Evolutionary conservation across 345 rosid species (phyloP).

Genomic region (Jatropha curcas): DNA sequence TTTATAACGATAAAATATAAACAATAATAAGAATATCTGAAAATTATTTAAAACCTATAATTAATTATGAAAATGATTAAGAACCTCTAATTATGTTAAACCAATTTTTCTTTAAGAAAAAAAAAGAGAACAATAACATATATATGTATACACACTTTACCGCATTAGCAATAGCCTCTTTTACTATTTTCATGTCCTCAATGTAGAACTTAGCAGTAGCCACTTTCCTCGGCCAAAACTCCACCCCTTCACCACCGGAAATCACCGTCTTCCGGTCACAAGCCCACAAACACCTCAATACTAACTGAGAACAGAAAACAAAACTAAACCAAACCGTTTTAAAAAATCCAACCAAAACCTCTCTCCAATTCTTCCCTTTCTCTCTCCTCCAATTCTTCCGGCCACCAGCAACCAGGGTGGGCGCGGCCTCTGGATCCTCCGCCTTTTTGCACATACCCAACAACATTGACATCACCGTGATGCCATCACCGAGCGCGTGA

Average conservation of each 20-base stretch:
- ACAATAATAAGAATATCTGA: no score
- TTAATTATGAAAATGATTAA: no score
- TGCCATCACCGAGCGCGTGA: constrained; percentile 63
- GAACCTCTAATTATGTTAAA: no score
- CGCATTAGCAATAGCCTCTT: constrained; percentile 39
- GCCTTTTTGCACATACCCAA: constrained; percentile 40
- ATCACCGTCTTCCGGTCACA: constrained; percentile 42
- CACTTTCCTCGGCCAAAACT: constrained; percentile 64
- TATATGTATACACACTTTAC: constrained; percentile 18
- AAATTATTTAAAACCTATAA: no score
- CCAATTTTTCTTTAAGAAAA: not conserved
- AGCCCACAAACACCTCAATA: constrained; percentile 34
- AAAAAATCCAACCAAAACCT: constrained; percentile 17
- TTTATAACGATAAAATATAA: no score
- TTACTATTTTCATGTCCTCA: constrained; percentile 55
- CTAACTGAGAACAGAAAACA: constrained; percentile 35
- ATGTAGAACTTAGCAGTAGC: constrained; percentile 49
- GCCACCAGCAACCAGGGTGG: constrained; percentile 18
- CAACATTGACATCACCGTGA: constrained; percentile 54
- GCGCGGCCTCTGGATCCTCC: constrained; percentile 36
- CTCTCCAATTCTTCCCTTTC: constrained; percentile 16
- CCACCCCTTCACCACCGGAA: constrained; percentile 63
- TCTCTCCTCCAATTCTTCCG: not conserved
- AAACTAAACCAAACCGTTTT: constrained; percentile 40
- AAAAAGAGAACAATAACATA: no score